Conservation (phyloP, 768 basidiomycete species). For the Austroboletus eburneus region DNA sequence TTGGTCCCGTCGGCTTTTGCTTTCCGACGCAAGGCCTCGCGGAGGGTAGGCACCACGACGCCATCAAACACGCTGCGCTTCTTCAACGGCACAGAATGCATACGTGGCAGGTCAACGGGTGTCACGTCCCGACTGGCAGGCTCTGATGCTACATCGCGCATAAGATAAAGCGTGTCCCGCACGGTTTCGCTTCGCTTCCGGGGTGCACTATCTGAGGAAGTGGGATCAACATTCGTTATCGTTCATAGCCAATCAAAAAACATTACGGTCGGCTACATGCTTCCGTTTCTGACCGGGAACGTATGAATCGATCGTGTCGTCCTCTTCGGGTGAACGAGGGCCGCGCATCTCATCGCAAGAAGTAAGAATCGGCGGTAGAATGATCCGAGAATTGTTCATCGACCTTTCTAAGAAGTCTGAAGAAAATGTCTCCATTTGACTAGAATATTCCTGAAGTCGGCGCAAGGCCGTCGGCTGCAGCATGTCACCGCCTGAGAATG, state of each 20-base stretch:
- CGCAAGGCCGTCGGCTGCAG: slow-evolving; percentile 8
- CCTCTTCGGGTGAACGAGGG: not conserved
- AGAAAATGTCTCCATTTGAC: slow-evolving; percentile 1
- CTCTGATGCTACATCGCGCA: slow-evolving; percentile 26
- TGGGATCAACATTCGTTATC: slow-evolving; percentile 4
- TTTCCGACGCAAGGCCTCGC: slow-evolving; percentile 13
- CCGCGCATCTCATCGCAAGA: not conserved
- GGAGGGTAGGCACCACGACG: slow-evolving; percentile 26
- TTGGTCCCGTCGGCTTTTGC: not conserved
- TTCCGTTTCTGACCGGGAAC: slow-evolving; percentile 10
- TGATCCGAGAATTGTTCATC: not conserved
- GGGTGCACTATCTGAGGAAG: slow-evolving; percentile 12
- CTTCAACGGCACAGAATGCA: slow-evolving; percentile 21
- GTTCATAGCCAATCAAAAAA: not conserved
- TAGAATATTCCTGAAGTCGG: slow-evolving; percentile 17
- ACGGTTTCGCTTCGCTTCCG: slow-evolving; percentile 22
- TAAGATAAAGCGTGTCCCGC: slow-evolving; percentile 6
- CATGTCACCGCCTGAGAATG: not conserved
- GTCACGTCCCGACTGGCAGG: slow-evolving; percentile 24
- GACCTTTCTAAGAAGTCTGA: slow-evolving; percentile 1
- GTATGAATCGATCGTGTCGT: not conserved
- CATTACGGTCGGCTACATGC: slow-evolving; percentile 5
- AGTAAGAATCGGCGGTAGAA: not conserved
- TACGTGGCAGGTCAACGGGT: slow-evolving; percentile 14
- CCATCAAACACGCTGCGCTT: slow-evolving; percentile 28